Conservation (phyloP, 805 yeast species). For the Middelhovenomyces tepae region DNA sequence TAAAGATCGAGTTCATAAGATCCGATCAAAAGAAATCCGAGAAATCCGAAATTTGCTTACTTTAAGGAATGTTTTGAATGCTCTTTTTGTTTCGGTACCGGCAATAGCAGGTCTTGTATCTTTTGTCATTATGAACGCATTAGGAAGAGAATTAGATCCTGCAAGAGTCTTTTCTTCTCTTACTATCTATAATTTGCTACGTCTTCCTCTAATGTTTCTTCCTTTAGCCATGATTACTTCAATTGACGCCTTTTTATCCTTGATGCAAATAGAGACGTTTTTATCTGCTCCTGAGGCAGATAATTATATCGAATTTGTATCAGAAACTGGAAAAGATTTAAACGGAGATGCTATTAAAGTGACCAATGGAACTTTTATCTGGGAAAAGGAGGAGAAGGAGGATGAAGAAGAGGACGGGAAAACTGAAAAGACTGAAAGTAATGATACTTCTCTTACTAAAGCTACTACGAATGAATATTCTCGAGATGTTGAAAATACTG, state of each 20-base stretch:
- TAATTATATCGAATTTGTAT: conserved; percentile 24
- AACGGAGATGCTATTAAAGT: conserved; percentile 41
- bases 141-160: conserved; percentile 38
- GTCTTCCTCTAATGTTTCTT: conserved; percentile 52
- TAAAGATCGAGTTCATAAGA: conserved; percentile 41
- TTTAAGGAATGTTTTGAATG: conserved; percentile 52
- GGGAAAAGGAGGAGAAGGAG: conserved; percentile 39
- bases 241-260: conserved; percentile 52
- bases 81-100: conserved; percentile 61
- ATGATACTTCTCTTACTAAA: background rate
- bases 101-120: conserved; percentile 60
- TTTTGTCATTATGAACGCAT: conserved; percentile 38
- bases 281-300: conserved; percentile 39
- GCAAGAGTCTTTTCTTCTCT: conserved; percentile 65
- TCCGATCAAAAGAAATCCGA: conserved; percentile 54
- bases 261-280: conserved; percentile 43
- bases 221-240: conserved; percentile 58
- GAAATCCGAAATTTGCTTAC: conserved; percentile 56
- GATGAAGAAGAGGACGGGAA: conserved; percentile 7
- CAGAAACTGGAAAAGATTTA: conserved; percentile 7
- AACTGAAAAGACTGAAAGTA: conserved; percentile 3
- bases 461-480: background rate
- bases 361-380: conserved; percentile 48
- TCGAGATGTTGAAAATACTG: conserved; percentile 1
- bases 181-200: conserved; percentile 54